Conservation (phyloP, 2,329 filamentous ascomycete species). For the Alternaria brassicae region DNA sequence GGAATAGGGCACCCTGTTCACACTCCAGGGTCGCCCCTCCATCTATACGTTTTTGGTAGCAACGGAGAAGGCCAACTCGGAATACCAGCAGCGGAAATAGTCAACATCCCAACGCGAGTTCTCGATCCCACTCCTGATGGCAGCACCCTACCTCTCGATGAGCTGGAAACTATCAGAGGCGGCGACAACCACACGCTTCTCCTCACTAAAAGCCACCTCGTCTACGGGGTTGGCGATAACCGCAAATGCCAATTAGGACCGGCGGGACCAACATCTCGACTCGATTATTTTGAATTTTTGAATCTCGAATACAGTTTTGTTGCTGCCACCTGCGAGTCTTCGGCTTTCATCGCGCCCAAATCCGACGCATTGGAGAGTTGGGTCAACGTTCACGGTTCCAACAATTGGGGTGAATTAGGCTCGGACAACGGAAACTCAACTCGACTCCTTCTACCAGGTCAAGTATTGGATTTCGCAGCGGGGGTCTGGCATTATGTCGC, state of each 20-base stretch:
- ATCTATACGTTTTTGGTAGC: conserved; percentile 58
- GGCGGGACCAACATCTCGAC: neutral
- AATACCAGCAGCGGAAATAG: conserved; percentile 54
- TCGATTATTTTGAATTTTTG: conserved; percentile 14
- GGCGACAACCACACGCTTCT: conserved; percentile 91
- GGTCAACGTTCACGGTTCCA: conserved; percentile 26
- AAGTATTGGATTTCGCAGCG: conserved; percentile 69
- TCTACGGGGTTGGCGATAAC: conserved; percentile 73
- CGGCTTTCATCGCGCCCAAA: conserved; percentile 31
- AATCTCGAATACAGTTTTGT: neutral
- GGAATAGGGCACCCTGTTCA: neutral
- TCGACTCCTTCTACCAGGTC: conserved; percentile 3
- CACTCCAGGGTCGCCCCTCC: conserved; percentile 19
- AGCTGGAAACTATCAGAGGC: conserved; percentile 56
- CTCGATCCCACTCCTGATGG: neutral
- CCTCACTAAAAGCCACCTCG: conserved; percentile 63
- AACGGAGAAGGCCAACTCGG: conserved; percentile 62
- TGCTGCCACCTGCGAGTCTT: conserved; percentile 37
- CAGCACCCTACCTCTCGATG: conserved; percentile 2
- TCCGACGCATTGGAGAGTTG: neutral
- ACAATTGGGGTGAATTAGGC: conserved; percentile 39
- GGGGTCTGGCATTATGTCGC: conserved; percentile 80
- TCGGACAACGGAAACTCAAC: conserved; percentile 1
- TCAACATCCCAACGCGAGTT: conserved; percentile 25
- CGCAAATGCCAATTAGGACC: conserved; percentile 54